These are phyloP conservation scores for Alternaria burnsii DNA, from an alignment of 2,329 filamentous ascomycete genomes.

Conservation along the genomic window DNA sequence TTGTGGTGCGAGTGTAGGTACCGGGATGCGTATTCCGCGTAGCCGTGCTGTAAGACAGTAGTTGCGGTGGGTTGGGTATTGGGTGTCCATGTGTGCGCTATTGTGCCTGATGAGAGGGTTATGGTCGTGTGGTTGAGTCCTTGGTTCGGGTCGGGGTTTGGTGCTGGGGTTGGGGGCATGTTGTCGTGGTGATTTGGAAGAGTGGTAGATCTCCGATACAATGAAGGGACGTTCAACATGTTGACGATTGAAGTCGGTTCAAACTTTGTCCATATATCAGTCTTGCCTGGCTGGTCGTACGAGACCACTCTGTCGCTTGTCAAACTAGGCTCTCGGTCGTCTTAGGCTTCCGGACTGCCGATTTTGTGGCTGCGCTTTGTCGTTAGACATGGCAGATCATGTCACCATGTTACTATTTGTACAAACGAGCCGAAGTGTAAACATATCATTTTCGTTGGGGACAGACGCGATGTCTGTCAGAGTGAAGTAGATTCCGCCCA, in stretches of 20 bases:
- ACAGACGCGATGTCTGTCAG: too few relatives aligned
- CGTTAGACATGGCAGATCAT: not conserved
- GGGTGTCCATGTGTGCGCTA: not conserved
- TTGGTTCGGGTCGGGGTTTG: not conserved
- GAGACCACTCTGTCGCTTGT: not conserved
- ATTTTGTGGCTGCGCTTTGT: not conserved
- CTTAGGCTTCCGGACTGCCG: not conserved
- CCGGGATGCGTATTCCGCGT: slow-evolving; percentile 12
- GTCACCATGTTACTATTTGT: too few relatives aligned
- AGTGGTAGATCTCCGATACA: not conserved
- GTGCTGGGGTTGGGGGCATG: not conserved
- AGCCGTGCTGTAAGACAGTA: slow-evolving; percentile 15
- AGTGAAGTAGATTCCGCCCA: not conserved
- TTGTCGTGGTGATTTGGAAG: not conserved
- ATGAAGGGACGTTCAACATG: not conserved
- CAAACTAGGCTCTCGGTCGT: not conserved
- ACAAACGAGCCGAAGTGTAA: too few relatives aligned
- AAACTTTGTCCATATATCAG: not conserved
- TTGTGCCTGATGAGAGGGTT: not conserved
- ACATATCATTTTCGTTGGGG: too few relatives aligned
- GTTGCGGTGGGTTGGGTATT: not conserved
- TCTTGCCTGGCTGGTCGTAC: not conserved
- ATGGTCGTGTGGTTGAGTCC: not conserved
- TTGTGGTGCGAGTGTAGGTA: slow-evolving; percentile 11
- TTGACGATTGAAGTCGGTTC: not conserved